Conservation (phyloP, 225 moss, liverwort and hornwort genomes). For the Takakia lepidozioides region DNA sequence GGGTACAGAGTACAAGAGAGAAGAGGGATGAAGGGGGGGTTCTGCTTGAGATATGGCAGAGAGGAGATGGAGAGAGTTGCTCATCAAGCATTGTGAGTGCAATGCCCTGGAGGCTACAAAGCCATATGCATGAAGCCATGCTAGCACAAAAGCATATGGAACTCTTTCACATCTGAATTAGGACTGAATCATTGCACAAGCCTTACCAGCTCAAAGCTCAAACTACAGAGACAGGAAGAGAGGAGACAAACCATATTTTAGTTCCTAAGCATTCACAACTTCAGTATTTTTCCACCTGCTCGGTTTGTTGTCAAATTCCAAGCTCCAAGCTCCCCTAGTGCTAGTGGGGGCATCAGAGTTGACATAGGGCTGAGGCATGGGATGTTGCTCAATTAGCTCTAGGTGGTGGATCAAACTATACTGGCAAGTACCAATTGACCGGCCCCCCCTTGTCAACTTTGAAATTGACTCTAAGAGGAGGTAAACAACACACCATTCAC, state of each 20-base stretch:
- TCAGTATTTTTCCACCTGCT: neutral
- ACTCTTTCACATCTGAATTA: too few relatives aligned
- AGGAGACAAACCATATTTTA: neutral
- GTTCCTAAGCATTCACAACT: neutral
- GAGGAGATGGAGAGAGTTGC: too few relatives aligned
- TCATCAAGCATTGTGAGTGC: too few relatives aligned
- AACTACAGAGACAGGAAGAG: too few relatives aligned
- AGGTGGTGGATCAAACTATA: constrained; percentile 38
- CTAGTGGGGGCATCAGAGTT: neutral
- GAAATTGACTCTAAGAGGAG: constrained; percentile 34
- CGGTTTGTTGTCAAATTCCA: neutral
- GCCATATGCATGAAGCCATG: too few relatives aligned
- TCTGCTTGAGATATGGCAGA: too few relatives aligned
- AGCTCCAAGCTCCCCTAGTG: neutral
- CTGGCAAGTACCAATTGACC: constrained; percentile 26
- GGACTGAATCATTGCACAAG: too few relatives aligned
- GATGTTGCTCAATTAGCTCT: constrained; percentile 21
- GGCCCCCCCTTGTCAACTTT: constrained; percentile 32
- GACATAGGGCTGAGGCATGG: constrained; percentile 13
- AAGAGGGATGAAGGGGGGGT: too few relatives aligned
- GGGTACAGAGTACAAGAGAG: too few relatives aligned
- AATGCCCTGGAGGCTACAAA: too few relatives aligned
- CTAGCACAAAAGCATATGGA: too few relatives aligned
- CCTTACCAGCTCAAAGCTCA: too few relatives aligned
- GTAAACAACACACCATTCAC: constrained; percentile 1